Evolutionary conservation across 352 stramenopile genomes (phyloP).

Genomic region (Pythium phragmiticola): DNA sequence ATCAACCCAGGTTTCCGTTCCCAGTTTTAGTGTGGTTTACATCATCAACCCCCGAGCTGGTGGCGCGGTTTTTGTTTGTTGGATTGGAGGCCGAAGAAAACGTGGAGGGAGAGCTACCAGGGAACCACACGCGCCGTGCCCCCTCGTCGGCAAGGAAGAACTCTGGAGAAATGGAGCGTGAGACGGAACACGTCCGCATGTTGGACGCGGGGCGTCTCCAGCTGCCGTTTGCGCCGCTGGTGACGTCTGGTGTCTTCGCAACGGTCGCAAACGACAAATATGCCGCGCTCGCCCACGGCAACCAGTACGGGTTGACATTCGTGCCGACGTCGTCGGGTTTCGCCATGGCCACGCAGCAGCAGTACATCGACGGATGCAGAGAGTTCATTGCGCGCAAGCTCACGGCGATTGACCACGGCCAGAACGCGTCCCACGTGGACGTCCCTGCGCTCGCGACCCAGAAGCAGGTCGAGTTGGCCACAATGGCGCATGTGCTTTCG

Average conservation of each 20-base stretch:
- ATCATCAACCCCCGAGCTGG: background rate
- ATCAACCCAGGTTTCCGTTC: background rate
- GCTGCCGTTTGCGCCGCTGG: slow-evolving; percentile 36
- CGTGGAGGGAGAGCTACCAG: slow-evolving; percentile 1
- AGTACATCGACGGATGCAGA: slow-evolving; percentile 32
- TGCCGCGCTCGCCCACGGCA: slow-evolving; percentile 59
- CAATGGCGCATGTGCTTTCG: slow-evolving; percentile 47
- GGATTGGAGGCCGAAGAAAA: background rate
- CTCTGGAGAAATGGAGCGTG: slow-evolving; percentile 21
- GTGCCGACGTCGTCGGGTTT: slow-evolving; percentile 44
- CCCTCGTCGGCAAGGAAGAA: background rate
- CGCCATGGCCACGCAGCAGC: slow-evolving; percentile 34
- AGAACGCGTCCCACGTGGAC: slow-evolving; percentile 50
- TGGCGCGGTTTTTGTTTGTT: background rate
- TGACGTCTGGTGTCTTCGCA: slow-evolving; percentile 31
- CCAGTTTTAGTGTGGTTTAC: slow-evolving; percentile 6
- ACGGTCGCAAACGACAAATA: slow-evolving; percentile 40
- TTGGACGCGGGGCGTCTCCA: slow-evolving; percentile 59
- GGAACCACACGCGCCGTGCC: background rate
- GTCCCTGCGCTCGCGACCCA: slow-evolving; percentile 36
- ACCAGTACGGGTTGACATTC: slow-evolving; percentile 57
- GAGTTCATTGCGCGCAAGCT: slow-evolving; percentile 50
- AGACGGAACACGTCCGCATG: slow-evolving; percentile 79
- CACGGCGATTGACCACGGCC: slow-evolving; percentile 51
- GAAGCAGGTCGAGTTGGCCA: slow-evolving; percentile 39